Evolutionary conservation across 192 early-diverging fungal species (phyloP), one percentile per base, ranked within the genome.

Genomic region (Coemansia sp.): DNA sequence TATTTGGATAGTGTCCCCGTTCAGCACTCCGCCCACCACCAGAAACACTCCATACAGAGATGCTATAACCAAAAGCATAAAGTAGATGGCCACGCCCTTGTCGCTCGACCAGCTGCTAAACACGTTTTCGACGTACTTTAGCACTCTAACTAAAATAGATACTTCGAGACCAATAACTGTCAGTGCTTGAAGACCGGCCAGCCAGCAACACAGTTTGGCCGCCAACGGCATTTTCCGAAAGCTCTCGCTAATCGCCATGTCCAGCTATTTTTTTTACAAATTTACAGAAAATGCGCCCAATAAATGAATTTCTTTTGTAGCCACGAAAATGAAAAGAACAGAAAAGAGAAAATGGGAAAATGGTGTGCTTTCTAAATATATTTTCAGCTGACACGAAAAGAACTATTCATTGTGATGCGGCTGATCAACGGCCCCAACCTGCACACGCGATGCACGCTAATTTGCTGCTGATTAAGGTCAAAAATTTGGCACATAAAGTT

Each of bases 31-130:
- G 55, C 74, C 70, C 11, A 82, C 60, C 39, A 76, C 43, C 41
- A 82, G 41, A 20, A 76, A 82, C 57, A 76, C 45, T 4, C 73
- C 68, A 48, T 67, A 82, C n/a, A 82, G 50, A 14, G 65, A 48
- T 13, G 64, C 79, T 11, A 75, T 76, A 12, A 76, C 43, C 37
- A 82, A 59, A 27, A 82, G 65, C 64, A 82, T 56, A 65, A 82
- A 82, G 68, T 82, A 82, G 60, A 82, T 82, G 0, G 79, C 74
- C 41, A 76, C 68, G 51, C 79, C 59, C 70, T 82, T 82, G 74
- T 82, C 79, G 57, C 70, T 73, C 41, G 73, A 76, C 74, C 74
- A 75, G 22, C 64, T 66, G 43, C 59, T 64, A 32, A 82, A 82
- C 26, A 82, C 79, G 47, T 76, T 75, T 14, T 68, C 78, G 12